Conservation (phyloP, 2,329 filamentous ascomycete species). For the Leptographium lundbergii region DNA sequence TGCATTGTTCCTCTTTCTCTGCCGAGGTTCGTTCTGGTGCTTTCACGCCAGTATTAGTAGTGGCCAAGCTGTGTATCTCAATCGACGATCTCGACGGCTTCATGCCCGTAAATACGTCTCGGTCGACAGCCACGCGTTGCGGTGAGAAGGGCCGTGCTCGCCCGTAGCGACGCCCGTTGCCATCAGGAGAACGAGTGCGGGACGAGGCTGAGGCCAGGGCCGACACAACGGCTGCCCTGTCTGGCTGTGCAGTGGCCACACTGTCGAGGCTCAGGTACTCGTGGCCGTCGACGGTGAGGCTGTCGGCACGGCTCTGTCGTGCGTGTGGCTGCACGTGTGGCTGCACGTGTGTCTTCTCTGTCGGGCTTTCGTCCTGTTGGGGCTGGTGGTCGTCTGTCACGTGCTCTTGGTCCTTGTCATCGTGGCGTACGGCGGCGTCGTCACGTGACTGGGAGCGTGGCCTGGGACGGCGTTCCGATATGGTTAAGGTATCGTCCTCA, state of each 20-base stretch:
- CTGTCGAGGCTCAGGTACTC: conserved; percentile 44
- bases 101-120: conserved; percentile 13
- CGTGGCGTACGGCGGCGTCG: too few species aligned
- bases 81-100: neutral
- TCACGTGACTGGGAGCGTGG: neutral
- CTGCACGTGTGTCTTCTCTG: too few species aligned
- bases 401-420: neutral
- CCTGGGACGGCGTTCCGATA: neutral
- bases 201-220: conserved; percentile 35
- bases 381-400: neutral
- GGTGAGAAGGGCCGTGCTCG: conserved; percentile 47
- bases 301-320: conserved; percentile 33
- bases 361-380: neutral
- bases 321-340: neutral
- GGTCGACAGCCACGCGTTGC: conserved; percentile 27
- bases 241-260: conserved; percentile 17
- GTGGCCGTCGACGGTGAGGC: conserved; percentile 32
- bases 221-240: neutral
- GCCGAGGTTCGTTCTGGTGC: neutral
- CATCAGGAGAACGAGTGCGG: conserved; percentile 40
- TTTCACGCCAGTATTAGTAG: too few species aligned
- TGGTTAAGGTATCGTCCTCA: neutral
- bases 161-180: conserved; percentile 22
- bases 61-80: neutral
- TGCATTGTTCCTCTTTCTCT: neutral